Conservation (phyloP, 192 early-diverging fungal species). For the Nowakowskiella sp. region DNA sequence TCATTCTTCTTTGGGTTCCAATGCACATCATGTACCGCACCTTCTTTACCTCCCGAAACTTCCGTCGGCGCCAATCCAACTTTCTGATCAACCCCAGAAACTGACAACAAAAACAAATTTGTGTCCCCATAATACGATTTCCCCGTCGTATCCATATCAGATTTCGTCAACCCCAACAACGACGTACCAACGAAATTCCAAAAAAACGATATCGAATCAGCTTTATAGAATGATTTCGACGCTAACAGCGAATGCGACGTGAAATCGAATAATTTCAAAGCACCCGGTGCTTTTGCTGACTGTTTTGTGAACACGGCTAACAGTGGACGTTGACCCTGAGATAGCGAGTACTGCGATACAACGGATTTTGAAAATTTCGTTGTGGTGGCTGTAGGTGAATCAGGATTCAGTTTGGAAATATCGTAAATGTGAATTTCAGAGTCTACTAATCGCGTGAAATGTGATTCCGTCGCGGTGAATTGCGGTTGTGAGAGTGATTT, state of each 20-base stretch:
- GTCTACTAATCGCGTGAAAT: too few species aligned
- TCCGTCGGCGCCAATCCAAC: slow-evolving; percentile 49
- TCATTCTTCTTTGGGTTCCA: slow-evolving; percentile 97
- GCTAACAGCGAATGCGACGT: slow-evolving; percentile 66
- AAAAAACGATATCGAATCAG: slow-evolving; percentile 83
- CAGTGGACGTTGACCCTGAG: slow-evolving; percentile 71
- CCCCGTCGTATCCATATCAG: slow-evolving; percentile 92
- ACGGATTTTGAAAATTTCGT: too few species aligned
- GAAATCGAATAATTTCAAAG: too few species aligned
- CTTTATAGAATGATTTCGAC: slow-evolving; percentile 92
- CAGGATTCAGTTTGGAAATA: too few species aligned
- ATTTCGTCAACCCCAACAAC: slow-evolving; percentile 83
- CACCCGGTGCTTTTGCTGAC: too few species aligned
- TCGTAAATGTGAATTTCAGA: too few species aligned
- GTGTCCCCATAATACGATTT: slow-evolving; percentile 98
- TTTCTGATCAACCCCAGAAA: slow-evolving; percentile 83
- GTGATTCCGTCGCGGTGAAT: too few species aligned
- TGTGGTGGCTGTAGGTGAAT: too few species aligned
- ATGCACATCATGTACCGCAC: slow-evolving; percentile 90
- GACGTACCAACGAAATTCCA: slow-evolving; percentile 89
- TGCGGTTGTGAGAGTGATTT: too few species aligned
- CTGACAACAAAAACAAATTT: slow-evolving; percentile 82
- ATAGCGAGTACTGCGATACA: slow-evolving; percentile 80
- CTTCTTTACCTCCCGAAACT: slow-evolving; percentile 56
- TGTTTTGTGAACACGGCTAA: slow-evolving; percentile 91